Conservation (phyloP, 148 eudicot species). For the Rhododendron henanense region DNA sequence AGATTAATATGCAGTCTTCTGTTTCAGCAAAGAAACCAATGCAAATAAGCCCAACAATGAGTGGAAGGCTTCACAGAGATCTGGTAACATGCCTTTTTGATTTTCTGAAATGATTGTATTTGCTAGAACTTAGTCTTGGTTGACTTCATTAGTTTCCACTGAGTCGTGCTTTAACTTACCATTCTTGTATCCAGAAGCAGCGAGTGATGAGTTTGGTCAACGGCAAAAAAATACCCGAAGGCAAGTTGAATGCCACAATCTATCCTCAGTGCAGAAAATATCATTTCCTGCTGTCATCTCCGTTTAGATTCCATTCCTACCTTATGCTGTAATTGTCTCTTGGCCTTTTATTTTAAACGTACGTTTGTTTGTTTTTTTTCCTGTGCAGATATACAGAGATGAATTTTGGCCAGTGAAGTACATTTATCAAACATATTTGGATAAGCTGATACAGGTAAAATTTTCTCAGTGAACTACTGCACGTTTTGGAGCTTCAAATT, state of each 20-base stretch:
- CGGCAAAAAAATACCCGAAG: constrained; percentile 88
- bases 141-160: not conserved
- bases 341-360: too few species aligned
- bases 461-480: constrained; percentile 16
- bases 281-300: not conserved
- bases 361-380: not conserved
- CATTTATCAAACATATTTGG: constrained; percentile 27
- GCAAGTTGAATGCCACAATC: constrained; percentile 28
- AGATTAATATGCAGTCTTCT: not conserved
- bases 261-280: not conserved
- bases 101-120: constrained; percentile 1
- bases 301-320: not conserved
- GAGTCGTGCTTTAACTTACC: constrained; percentile 1
- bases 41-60: constrained; percentile 41
- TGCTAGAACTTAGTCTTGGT: not conserved
- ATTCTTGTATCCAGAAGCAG: constrained; percentile 41
- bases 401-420: constrained; percentile 82
- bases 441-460: constrained; percentile 33
- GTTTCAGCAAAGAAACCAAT: constrained; percentile 69
- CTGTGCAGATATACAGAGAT: constrained; percentile 84
- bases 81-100: constrained; percentile 42
- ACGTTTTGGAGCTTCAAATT: constrained; percentile 29
- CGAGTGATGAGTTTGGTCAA: constrained; percentile 63
- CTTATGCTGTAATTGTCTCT: not conserved
- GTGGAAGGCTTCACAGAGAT: constrained; percentile 49